phyloP scores from a whole-genome alignment of 2,329 filamentous ascomycete genomes.

The Xylaria sp. region DNA sequence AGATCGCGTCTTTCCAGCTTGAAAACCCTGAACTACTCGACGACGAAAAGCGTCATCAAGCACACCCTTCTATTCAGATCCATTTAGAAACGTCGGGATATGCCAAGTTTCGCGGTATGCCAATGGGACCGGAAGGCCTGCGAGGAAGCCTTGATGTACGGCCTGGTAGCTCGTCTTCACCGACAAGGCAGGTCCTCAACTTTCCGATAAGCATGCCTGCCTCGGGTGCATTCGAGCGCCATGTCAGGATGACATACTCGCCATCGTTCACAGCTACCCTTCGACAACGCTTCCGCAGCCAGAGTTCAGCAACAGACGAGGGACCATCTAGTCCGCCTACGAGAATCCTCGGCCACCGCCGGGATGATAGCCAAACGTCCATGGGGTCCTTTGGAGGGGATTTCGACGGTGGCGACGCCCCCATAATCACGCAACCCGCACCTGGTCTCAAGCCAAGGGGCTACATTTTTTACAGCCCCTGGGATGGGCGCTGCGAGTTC shows the following conservation, averaged over 20 bases:
- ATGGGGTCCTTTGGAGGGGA: slow-evolving; percentile 52
- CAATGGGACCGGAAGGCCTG: slow-evolving; percentile 45
- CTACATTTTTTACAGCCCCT: slow-evolving; percentile 85
- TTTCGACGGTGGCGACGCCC: slow-evolving; percentile 46
- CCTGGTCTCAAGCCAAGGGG: slow-evolving; percentile 67
- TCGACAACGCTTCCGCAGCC: slow-evolving; percentile 57
- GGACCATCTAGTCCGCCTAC: slow-evolving; percentile 46
- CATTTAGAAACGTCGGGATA: slow-evolving; percentile 67
- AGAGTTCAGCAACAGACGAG: slow-evolving; percentile 49
- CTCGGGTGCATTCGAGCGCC: slow-evolving; percentile 60
- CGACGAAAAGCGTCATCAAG: slow-evolving; percentile 47
- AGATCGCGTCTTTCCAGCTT: slow-evolving; percentile 66
- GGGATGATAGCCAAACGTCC: slow-evolving; percentile 50
- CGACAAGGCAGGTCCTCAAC: slow-evolving; percentile 33
- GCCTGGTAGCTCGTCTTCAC: slow-evolving; percentile 44
- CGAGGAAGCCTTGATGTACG: slow-evolving; percentile 46
- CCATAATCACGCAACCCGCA: slow-evolving; percentile 56
- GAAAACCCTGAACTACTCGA: slow-evolving; percentile 53
- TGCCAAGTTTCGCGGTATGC: slow-evolving; percentile 66
- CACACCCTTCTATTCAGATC: slow-evolving; percentile 61
- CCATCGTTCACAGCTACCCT: slow-evolving; percentile 62
- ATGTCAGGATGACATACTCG: slow-evolving; percentile 68
- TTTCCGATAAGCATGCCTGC: slow-evolving; percentile 18
- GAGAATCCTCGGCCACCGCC: slow-evolving; percentile 44
- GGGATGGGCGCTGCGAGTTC: slow-evolving; percentile 90